Evolutionary conservation across 306 rosid species (phyloP).

Genomic region (Ceratonia siliqua): DNA sequence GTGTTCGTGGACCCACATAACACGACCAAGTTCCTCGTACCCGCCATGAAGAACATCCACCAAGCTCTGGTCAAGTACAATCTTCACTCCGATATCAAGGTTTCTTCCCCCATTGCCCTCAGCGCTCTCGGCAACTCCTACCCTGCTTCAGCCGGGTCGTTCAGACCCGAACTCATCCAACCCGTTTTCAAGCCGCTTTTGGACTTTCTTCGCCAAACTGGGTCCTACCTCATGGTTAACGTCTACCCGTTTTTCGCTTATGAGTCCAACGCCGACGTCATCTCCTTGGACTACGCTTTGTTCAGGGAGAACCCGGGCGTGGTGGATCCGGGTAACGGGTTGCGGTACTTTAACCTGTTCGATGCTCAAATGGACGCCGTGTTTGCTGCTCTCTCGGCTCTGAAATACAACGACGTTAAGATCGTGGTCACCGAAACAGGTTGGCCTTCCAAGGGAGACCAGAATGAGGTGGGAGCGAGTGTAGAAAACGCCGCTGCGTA

Average conservation of each 20-base stretch:
- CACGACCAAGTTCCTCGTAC: slow-evolving; percentile 73
- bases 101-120: slow-evolving; percentile 92
- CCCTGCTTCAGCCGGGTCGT: slow-evolving; percentile 90
- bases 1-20: slow-evolving; percentile 80
- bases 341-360: slow-evolving; percentile 69
- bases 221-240: slow-evolving; percentile 88
- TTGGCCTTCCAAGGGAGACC: slow-evolving; percentile 89
- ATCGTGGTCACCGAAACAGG: slow-evolving; percentile 85
- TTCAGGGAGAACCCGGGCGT: slow-evolving; percentile 81
- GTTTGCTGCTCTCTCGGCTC: slow-evolving; percentile 67
- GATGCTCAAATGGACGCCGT: slow-evolving; percentile 99
- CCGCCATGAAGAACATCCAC: slow-evolving; percentile 90
- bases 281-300: slow-evolving; percentile 79
- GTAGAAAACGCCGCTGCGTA: slow-evolving; percentile 79
- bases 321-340: slow-evolving; percentile 79
- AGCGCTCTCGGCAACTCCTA: slow-evolving; percentile 79
- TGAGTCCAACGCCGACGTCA: slow-evolving; percentile 86
- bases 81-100: slow-evolving; percentile 59
- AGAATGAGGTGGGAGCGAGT: slow-evolving; percentile 79
- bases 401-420: slow-evolving; percentile 68
- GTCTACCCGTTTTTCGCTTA: slow-evolving; percentile 94
- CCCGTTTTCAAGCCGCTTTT: slow-evolving; percentile 77
- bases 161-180: slow-evolving; percentile 68
- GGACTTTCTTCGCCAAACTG: slow-evolving; percentile 73
- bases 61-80: slow-evolving; percentile 61